Evolutionary conservation across 805 yeast species (phyloP).

Genomic region (Barnettozyma siamensis): DNA sequence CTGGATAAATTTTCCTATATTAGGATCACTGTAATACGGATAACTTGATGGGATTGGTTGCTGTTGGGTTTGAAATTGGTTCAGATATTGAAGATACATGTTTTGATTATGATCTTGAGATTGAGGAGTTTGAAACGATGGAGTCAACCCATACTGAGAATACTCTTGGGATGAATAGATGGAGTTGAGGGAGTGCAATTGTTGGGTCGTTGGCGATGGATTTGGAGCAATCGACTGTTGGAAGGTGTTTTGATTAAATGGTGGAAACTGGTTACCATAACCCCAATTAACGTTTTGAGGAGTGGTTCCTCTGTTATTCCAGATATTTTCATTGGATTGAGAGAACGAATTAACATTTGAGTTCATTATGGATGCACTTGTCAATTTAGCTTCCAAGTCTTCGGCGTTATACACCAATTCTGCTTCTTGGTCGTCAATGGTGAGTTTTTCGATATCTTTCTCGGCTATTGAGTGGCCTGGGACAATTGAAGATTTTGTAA

Average conservation of each 20-base stretch:
- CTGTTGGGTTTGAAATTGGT: constrained; percentile 3
- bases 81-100: constrained; percentile 5
- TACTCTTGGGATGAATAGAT: background rate
- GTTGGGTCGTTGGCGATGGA: background rate
- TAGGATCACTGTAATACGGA: background rate
- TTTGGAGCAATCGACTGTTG: background rate
- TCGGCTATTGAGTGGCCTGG: background rate
- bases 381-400: constrained; percentile 10
- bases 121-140: background rate
- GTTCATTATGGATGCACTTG: constrained; percentile 2
- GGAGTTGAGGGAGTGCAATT: background rate
- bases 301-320: constrained; percentile 1
- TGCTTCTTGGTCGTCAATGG: background rate
- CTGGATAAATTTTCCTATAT: constrained; percentile 1
- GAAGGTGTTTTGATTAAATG: background rate
- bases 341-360: constrained; percentile 1
- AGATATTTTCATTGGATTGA: constrained; percentile 1
- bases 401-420: constrained; percentile 7
- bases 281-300: constrained; percentile 2
- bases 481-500: background rate
- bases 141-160: background rate
- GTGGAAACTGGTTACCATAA: constrained; percentile 2
- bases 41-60: background rate
- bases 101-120: constrained; percentile 2
- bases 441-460: background rate